Evolutionary conservation across 1,284 basidiomycete species (phyloP).

Genomic region (Erythrobasidium hasegawianum): DNA sequence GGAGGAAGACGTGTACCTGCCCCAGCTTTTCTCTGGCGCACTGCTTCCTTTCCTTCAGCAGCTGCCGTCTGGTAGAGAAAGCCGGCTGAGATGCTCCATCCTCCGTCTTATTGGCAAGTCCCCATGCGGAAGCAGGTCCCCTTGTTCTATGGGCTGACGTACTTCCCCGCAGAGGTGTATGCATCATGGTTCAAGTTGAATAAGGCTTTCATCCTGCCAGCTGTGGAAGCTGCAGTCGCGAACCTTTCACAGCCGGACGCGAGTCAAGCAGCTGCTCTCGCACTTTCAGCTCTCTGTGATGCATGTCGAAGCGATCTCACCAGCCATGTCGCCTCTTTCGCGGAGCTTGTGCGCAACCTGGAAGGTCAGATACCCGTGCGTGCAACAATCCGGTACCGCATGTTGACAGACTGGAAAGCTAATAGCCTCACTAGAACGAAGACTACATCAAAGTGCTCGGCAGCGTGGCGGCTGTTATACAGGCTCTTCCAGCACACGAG

Average conservation of each 20-base stretch:
- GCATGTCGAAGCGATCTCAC: constrained; percentile 40
- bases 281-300: constrained; percentile 42
- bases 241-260: constrained; percentile 33
- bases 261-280: constrained; percentile 40
- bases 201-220: constrained; percentile 34
- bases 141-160: neutral
- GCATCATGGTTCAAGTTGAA: constrained; percentile 43
- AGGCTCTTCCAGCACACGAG: constrained; percentile 41
- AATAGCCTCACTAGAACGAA: constrained; percentile 35
- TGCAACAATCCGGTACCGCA: too few relatives aligned
- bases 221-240: constrained; percentile 39
- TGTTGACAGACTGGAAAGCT: neutral
- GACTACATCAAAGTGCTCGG: constrained; percentile 46
- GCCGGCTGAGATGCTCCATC: constrained; percentile 37
- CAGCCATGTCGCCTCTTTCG: constrained; percentile 43
- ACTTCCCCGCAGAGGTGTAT: constrained; percentile 39
- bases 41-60: constrained; percentile 37
- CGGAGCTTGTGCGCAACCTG: constrained; percentile 41
- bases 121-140: constrained; percentile 5
- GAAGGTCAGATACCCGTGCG: constrained; percentile 43
- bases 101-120: constrained; percentile 36
- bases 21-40: constrained; percentile 39
- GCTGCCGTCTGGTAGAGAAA: neutral
- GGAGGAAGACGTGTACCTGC: constrained; percentile 34
- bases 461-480: constrained; percentile 45